These are phyloP conservation scores for Lachnellula subtilissima DNA, from an alignment of 2,329 filamentous ascomycete genomes.

Conservation along the genomic window DNA sequence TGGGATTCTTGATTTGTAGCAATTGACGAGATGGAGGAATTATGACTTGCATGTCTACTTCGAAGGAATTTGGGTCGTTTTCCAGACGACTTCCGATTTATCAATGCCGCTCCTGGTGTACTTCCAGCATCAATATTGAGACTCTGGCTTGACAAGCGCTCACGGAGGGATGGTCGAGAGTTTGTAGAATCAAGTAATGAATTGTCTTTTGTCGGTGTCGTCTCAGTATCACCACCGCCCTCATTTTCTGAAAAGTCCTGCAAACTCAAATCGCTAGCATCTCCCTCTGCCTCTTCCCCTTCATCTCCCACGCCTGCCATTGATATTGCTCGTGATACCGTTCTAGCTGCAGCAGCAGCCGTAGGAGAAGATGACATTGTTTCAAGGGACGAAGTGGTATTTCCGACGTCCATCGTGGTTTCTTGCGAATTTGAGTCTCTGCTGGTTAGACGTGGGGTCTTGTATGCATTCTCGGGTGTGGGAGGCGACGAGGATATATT, in stretches of 20 bases:
- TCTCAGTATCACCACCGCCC: constrained; percentile 20
- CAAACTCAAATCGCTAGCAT: constrained; percentile 4
- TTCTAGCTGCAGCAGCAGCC: constrained; percentile 49
- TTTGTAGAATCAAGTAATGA: constrained; percentile 16
- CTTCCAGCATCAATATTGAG: constrained; percentile 40
- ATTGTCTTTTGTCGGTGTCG: constrained; percentile 19
- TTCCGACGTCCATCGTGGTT: constrained; percentile 23
- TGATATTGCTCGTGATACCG: constrained; percentile 48
- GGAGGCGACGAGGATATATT: constrained; percentile 17
- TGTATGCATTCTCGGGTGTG: constrained; percentile 25
- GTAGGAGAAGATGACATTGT: constrained; percentile 53
- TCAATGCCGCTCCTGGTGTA: constrained; percentile 43
- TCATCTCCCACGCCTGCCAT: constrained; percentile 34
- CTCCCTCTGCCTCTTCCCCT: constrained; percentile 3
- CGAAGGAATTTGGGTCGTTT: constrained; percentile 53
- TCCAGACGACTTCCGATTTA: constrained; percentile 34
- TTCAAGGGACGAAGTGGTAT: constrained; percentile 49
- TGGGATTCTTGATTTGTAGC: constrained; percentile 48
- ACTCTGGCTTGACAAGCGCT: constrained; percentile 33
- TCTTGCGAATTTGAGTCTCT: constrained; percentile 13
- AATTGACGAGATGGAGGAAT: constrained; percentile 58
- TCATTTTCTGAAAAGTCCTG: constrained; percentile 8
- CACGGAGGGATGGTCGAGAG: constrained; percentile 26
- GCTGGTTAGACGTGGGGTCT: constrained; percentile 20
- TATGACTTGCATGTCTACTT: constrained; percentile 49